A percentile compares a stretch with the other conserved stretches of the same genome.
phyloP scores from a whole-genome alignment of 2,329 filamentous ascomycete genomes.

The Sclerotiophoma versabilis region DNA sequence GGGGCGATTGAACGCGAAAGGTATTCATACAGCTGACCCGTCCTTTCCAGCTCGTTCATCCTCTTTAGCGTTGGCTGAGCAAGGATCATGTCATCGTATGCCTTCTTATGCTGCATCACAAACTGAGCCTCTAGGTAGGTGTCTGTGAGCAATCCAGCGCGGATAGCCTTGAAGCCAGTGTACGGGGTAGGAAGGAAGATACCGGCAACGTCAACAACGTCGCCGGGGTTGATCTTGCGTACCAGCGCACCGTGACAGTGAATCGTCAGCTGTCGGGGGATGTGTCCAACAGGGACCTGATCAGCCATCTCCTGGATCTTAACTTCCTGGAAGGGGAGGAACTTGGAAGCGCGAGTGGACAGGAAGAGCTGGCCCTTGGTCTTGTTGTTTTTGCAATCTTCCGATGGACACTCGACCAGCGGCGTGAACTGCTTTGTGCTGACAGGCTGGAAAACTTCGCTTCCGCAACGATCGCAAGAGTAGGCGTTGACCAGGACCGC shows the following conservation, averaged over 20 bases:
- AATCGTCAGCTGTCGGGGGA: conserved; percentile 88
- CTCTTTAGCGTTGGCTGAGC: conserved; percentile 80
- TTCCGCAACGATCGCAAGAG: conserved; percentile 94
- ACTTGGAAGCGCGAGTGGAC: conserved; percentile 95
- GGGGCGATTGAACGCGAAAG: conserved; percentile 95
- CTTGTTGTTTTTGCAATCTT: conserved; percentile 90
- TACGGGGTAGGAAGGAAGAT: conserved; percentile 98
- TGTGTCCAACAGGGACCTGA: conserved; percentile 97
- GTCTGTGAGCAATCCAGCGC: conserved; percentile 93
- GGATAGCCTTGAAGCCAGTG: conserved; percentile 98
- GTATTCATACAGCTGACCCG: conserved; percentile 93
- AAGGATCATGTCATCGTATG: conserved; percentile 89
- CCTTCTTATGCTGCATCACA: conserved; percentile 95
- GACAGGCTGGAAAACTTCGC: conserved; percentile 96
- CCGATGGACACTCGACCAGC: conserved; percentile 82
- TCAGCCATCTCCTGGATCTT: conserved; percentile 99
- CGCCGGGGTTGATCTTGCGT: conserved; percentile 87
- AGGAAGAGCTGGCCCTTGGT: conserved; percentile 92
- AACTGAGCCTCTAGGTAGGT: conserved; percentile 96
- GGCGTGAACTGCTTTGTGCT: conserved; percentile 90
- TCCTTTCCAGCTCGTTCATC: conserved; percentile 84
- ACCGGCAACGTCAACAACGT: conserved; percentile 91
- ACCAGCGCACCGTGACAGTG: conserved; percentile 88
- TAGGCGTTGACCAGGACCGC: conserved; percentile 98
- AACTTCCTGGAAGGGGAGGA: conserved; percentile 95